Evolutionary conservation across 73 alveolate species (phyloP).

Genomic region (Paramecium pentaurelia): DNA sequence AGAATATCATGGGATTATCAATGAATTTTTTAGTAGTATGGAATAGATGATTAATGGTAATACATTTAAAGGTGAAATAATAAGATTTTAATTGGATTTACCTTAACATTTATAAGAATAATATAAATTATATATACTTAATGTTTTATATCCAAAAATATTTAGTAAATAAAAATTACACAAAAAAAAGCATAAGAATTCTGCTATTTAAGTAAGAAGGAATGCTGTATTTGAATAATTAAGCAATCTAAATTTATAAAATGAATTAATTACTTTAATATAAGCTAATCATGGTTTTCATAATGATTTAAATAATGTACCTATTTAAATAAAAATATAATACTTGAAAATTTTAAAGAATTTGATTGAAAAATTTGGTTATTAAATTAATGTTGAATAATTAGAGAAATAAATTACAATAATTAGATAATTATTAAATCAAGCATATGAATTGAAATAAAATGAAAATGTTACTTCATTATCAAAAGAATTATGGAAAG

Average conservation of each 20-base stretch:
- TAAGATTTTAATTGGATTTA: neutral
- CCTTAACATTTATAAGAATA: neutral
- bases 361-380: slow-evolving; percentile 21
- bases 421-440: neutral
- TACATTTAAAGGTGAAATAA: slow-evolving; percentile 21
- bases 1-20: neutral
- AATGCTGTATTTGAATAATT: neutral
- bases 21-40: slow-evolving; percentile 4
- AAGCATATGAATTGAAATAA: neutral
- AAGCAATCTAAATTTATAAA: neutral
- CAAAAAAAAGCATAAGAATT: neutral
- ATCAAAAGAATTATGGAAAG: slow-evolving; percentile 38
- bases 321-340: neutral
- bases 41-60: neutral
- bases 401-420: neutral
- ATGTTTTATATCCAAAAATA: slow-evolving; percentile 9
- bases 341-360: neutral
- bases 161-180: slow-evolving; percentile 15
- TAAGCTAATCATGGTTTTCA: neutral
- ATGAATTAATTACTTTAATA: neutral
- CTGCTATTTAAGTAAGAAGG: slow-evolving; percentile 3
- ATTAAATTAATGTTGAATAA: neutral
- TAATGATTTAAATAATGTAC: neutral
- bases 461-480: neutral
- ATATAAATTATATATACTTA: neutral